These are phyloP conservation scores for Zelopaecilomyces penicillatus DNA, from an alignment of 2,329 filamentous ascomycete genomes.

Conservation along the genomic window DNA sequence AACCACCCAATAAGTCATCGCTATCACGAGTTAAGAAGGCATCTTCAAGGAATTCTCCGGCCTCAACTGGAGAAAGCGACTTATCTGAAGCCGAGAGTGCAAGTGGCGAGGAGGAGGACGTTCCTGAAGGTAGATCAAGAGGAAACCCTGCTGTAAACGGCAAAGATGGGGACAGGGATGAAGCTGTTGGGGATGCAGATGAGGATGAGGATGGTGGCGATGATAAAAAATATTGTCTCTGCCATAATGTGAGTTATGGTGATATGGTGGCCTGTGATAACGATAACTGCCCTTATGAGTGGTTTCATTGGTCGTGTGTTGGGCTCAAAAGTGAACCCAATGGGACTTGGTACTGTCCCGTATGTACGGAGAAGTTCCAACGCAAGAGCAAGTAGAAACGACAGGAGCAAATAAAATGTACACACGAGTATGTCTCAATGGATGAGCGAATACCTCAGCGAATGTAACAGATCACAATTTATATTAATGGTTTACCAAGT, in stretches of 20 bases:
- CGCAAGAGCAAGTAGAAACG: slow-evolving; percentile 20
- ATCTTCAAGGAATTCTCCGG: slow-evolving; percentile 50
- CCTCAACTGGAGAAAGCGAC: slow-evolving; percentile 56
- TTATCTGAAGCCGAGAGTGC: slow-evolving; percentile 54
- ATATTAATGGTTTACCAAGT: no score
- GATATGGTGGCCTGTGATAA: slow-evolving; percentile 90
- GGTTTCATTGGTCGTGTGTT: slow-evolving; percentile 78
- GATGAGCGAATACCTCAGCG: background rate
- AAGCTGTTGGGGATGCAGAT: slow-evolving; percentile 46
- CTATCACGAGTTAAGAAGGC: slow-evolving; percentile 55
- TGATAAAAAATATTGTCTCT: slow-evolving; percentile 76
- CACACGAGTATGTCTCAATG: no score
- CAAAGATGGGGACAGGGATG: slow-evolving; percentile 40
- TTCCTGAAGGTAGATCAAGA: slow-evolving; percentile 22
- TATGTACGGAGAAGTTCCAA: slow-evolving; percentile 47
- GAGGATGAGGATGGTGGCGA: slow-evolving; percentile 64
- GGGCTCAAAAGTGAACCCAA: slow-evolving; percentile 60
- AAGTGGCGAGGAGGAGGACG: slow-evolving; percentile 44
- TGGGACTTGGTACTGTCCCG: slow-evolving; percentile 60
- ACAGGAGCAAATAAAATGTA: no score
- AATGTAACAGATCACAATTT: no score
- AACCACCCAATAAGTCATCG: slow-evolving; percentile 48
- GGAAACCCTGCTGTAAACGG: slow-evolving; percentile 25
- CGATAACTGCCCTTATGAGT: slow-evolving; percentile 70
- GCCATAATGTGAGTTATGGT: slow-evolving; percentile 74